phyloP scores from a whole-genome alignment of 805 yeast species.

The Myxozyma neglecta region DNA sequence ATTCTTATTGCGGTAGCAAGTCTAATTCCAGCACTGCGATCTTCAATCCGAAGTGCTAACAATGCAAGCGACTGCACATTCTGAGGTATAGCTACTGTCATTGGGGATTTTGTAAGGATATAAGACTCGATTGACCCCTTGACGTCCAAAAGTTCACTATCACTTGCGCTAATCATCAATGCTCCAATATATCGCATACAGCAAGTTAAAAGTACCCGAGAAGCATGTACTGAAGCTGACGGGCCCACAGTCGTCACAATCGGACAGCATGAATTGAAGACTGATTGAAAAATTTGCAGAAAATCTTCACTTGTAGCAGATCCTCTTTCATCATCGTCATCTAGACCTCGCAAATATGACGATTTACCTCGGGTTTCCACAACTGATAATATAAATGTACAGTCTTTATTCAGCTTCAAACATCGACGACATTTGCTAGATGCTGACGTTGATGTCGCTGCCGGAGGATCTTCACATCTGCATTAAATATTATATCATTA shows the following conservation, averaged over 20 bases:
- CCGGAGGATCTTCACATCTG: conserved; percentile 24
- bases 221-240: conserved; percentile 14
- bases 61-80: conserved; percentile 20
- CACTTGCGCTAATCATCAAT: conserved; percentile 3
- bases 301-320: conserved; percentile 2
- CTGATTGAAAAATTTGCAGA: conserved; percentile 8
- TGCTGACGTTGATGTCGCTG: conserved; percentile 7
- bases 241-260: conserved; percentile 12
- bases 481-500: not conserved
- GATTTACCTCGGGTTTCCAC: conserved; percentile 23
- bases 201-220: conserved; percentile 14
- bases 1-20: conserved; percentile 16
- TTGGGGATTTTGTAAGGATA: conserved; percentile 14
- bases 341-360: conserved; percentile 6
- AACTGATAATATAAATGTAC: conserved; percentile 20
- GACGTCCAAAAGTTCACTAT: conserved; percentile 1
- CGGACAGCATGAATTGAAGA: conserved; percentile 14
- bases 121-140: conserved; percentile 15
- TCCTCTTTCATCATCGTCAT: conserved; percentile 1
- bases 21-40: conserved; percentile 12
- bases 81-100: conserved; percentile 18
- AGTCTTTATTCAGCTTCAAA: conserved; percentile 16
- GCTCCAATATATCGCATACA: conserved; percentile 23
- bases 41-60: conserved; percentile 17
- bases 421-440: conserved; percentile 15